Evolutionary conservation across 2,329 filamentous ascomycete species (phyloP), one percentile per base, ranked within the genome.

Genomic region (Aotearoamyces nothofagi): DNA sequence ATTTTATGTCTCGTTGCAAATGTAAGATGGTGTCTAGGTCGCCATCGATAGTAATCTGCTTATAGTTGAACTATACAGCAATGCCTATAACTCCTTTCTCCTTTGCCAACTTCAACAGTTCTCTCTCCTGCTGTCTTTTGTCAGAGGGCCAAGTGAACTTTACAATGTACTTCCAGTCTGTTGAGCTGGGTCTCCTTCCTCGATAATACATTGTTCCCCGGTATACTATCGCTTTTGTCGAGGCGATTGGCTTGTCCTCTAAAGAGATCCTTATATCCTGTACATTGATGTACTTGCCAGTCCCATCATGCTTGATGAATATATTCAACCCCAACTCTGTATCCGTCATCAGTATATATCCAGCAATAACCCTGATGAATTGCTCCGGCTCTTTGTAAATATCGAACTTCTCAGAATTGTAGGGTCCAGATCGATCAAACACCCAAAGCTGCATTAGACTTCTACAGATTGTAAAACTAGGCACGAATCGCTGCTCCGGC

Each of bases 31-130:
- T 34, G 12, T 34, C 24, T 17, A 15, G 5, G 15, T 11, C 17
- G 14, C 27, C 15, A 27, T 34, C 15, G 23, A 34, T 34, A 28
- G 17, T 23, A 31, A 34, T 29, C 23, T 25, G 23, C 23, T 25
- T 8, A 14, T 25, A 12, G 13, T 13, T 10, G 13, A 25, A 10
- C 23, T 10, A 25, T n/a, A n/a, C n/a, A n/a, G n/a, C n/a, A n/a
- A n/a, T n/a, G n/a, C n/a, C n/a, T n/a, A n/a, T n/a, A n/a, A n/a
- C 23, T 25, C 23, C 23, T 25, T 12, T 25, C 13, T 25, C 23
- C 13, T 25, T 25, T 8, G 23, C 23, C 23, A 25, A 25, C 12
- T 25, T 25, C 23, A 25, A 25, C 12, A 25, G 13, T 8, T 13
- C 12, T 25, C 23, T 12, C 23, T 25, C 23, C 9, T 12, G 23